phyloP scores from a whole-genome alignment of 345 rosid genomes.

The Mercurialis annua region DNA sequence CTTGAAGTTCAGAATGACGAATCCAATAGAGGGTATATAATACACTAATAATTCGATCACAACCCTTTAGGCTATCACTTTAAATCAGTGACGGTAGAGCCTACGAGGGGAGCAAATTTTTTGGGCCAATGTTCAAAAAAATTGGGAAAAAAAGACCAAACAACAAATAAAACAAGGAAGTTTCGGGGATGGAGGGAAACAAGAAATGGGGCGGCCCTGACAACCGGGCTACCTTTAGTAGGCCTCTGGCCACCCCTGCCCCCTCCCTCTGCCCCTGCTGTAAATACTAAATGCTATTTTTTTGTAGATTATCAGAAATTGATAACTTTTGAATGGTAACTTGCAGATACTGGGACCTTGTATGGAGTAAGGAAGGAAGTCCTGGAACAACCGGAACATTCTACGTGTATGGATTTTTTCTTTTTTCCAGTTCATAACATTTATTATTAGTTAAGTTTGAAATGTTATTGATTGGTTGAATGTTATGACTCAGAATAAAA shows the following conservation, averaged over 20 bases:
- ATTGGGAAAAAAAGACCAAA: no score
- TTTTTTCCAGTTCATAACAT: no score
- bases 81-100: no score
- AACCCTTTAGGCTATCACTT: no score
- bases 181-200: no score
- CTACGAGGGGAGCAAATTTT: no score
- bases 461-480: neutral
- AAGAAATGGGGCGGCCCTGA: no score
- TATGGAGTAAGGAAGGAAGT: constrained; percentile 28
- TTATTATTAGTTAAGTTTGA: neutral
- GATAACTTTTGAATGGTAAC: neutral
- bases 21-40: constrained; percentile 24
- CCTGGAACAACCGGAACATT: constrained; percentile 27
- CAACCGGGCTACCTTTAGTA: no score
- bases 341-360: constrained; percentile 33
- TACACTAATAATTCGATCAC: neutral
- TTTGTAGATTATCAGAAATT: neutral
- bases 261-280: no score
- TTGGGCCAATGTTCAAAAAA: no score
- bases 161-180: neutral
- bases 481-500: constrained; percentile 11
- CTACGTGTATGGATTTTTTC: constrained; percentile 5
- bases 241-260: no score
- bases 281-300: neutral
- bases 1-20: constrained; percentile 22